These are phyloP conservation scores for Dothideomycetes sp. DNA, from an alignment of 2,329 filamentous ascomycete species.

Conservation along the genomic window DNA sequence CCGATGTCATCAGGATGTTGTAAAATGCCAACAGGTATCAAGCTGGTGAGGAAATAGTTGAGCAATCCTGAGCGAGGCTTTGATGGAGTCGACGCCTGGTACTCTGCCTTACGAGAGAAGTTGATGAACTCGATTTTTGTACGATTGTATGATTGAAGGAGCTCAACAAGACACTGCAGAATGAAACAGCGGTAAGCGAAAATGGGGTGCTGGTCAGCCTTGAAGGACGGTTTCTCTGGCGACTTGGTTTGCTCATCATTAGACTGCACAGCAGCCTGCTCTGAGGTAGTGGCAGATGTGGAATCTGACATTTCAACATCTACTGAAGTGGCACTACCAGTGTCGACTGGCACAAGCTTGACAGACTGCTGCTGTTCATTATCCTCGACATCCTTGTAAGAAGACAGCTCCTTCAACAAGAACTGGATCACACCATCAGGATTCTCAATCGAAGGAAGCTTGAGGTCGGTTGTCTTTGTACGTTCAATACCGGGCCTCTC, in stretches of 20 bases:
- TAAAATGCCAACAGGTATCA: constrained; percentile 57
- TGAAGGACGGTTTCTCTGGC: constrained; percentile 65
- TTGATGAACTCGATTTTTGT: constrained; percentile 99
- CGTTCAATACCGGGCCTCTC: constrained; percentile 37
- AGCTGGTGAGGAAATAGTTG: constrained; percentile 81
- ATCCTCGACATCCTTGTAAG: constrained; percentile 87
- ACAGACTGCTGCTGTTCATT: constrained; percentile 47
- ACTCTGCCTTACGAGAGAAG: constrained; percentile 84
- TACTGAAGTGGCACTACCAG: constrained; percentile 27
- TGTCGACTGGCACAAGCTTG: constrained; percentile 35
- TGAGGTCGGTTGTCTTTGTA: constrained; percentile 60
- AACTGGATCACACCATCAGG: constrained; percentile 95
- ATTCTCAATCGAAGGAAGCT: constrained; percentile 78
- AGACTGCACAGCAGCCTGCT: constrained; percentile 30
- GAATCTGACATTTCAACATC: constrained; percentile 44
- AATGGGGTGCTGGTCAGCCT: constrained; percentile 85
- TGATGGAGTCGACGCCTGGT: constrained; percentile 76
- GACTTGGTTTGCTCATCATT: constrained; percentile 40
- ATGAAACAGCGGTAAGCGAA: constrained; percentile 96
- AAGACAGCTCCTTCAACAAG: constrained; percentile 80
- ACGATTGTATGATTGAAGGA: constrained; percentile 83
- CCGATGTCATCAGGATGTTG: constrained; percentile 64
- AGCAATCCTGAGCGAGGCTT: constrained; percentile 88
- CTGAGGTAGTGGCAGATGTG: constrained; percentile 16
- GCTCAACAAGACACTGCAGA: constrained; percentile 81